Conservation (phyloP, 768 basidiomycete species). For the Boletellus ananas region DNA sequence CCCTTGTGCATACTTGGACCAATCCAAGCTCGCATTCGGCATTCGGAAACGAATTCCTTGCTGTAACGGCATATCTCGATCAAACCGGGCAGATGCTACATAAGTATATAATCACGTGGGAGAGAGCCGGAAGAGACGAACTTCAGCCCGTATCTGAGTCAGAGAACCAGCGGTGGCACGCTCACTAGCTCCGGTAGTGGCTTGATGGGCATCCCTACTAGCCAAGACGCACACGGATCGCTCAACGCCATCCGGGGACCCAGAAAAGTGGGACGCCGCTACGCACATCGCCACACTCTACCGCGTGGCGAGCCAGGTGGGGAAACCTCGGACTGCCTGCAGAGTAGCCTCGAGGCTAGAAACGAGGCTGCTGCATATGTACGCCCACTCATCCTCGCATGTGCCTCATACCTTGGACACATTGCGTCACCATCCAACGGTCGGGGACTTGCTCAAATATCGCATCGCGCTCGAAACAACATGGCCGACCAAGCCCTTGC, state of each 20-base stretch:
- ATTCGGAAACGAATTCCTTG: no score
- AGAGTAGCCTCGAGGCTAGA: background rate
- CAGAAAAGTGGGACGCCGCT: conserved; percentile 15
- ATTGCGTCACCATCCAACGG: conserved; percentile 4
- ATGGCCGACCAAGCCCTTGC: conserved; percentile 14
- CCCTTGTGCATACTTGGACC: no score
- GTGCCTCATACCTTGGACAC: background rate
- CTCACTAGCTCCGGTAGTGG: conserved; percentile 7
- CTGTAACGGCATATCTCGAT: no score
- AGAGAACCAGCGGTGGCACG: conserved; percentile 8
- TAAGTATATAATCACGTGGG: conserved; percentile 1
- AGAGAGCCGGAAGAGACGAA: conserved; percentile 10
- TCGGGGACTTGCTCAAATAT: conserved; percentile 2
- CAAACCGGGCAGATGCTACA: no score
- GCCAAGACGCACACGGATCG: conserved; percentile 1
- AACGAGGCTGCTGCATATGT: background rate
- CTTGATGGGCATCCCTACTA: conserved; percentile 16
- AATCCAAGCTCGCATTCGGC: no score
- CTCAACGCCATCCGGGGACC: conserved; percentile 10
- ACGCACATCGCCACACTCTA: conserved; percentile 2
- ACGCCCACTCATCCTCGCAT: background rate
- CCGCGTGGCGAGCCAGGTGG: conserved; percentile 14
- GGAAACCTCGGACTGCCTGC: background rate
- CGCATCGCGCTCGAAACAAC: conserved; percentile 12
- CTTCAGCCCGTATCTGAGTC: conserved; percentile 1